Evolutionary conservation across 2,329 filamentous ascomycete species (phyloP), one percentile per base, ranked within the genome.

Genomic region (Cercospora zeina): DNA sequence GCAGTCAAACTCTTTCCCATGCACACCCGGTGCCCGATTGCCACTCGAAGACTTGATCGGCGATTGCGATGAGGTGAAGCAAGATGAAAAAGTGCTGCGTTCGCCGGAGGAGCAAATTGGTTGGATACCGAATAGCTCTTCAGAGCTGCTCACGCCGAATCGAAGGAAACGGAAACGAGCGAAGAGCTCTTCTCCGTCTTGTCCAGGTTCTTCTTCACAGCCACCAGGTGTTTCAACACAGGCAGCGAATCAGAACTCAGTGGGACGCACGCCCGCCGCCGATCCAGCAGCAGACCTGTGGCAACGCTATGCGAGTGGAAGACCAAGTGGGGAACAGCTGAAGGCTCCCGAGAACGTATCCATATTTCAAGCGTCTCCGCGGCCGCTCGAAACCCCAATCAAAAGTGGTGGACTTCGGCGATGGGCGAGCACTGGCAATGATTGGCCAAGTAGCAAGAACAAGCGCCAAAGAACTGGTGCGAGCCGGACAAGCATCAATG

Each of bases 91-190:
- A 27, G 77, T 77, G 56, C 77, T 80, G 19, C 74, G 77, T 16
- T 86, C 85, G 1, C 85, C 85, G 0, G 82, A 86, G 65, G 85
- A 87, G 65, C 82, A 85, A 69, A 78, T 88, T 49, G 79, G 81
- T 54, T 88, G 85, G 85, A 81, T 85, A 63, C 73, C 76, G 11
- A 79, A 79, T 11, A 79, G 78, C 65, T 77, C 77, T 5, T 71
- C 68, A 10, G 69, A 75, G 7, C 73, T 74, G 37, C 77, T 79
- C 19, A 78, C 79, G 14, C 70, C 80, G 0, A 74, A 77, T 36
- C 61, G 59, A 49, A 61, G 77, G 50, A 76, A 76, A 65, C 75
- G 76, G 58, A 80, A 80, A 68, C 74, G 80, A 49, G 78, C 79
- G 4, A 71, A 76, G 61, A 81, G 79, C 67, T 81, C 80, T 0